phyloP scores from a whole-genome alignment of 2,329 filamentous ascomycete genomes.

The Niveomyces coronatus region DNA sequence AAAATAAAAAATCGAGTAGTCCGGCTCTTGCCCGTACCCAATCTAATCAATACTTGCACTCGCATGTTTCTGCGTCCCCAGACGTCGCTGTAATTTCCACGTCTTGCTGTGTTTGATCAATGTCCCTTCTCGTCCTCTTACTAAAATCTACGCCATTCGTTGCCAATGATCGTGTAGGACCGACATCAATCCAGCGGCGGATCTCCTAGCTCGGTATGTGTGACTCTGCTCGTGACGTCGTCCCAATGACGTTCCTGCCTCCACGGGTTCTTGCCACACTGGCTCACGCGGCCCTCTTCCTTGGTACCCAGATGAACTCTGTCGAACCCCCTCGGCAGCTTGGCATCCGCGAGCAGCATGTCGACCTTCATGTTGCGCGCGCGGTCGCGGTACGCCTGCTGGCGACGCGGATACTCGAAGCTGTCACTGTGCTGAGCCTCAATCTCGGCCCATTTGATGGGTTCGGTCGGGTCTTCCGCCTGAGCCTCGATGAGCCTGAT shows the following conservation, averaged over 20 bases:
- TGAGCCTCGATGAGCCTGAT: too few relatives aligned
- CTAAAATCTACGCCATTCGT: too few relatives aligned
- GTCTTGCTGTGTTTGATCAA: too few relatives aligned
- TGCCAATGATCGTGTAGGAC: too few relatives aligned
- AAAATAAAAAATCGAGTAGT: too few relatives aligned
- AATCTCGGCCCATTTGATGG: slow-evolving; percentile 24
- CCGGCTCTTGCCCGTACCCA: too few relatives aligned
- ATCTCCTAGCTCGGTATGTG: slow-evolving; percentile 27
- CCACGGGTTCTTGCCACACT: slow-evolving; percentile 37
- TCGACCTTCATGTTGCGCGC: slow-evolving; percentile 47
- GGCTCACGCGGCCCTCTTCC: slow-evolving; percentile 32
- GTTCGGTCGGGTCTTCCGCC: too few relatives aligned
- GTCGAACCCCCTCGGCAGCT: slow-evolving; percentile 40
- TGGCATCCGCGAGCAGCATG: slow-evolving; percentile 33
- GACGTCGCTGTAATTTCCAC: too few relatives aligned
- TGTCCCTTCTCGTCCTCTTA: too few relatives aligned
- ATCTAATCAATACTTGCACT: too few relatives aligned
- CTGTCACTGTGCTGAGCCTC: slow-evolving; percentile 18
- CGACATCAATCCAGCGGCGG: too few relatives aligned
- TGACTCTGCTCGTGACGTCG: slow-evolving; percentile 22
- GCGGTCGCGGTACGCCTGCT: slow-evolving; percentile 48
- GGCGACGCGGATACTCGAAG: slow-evolving; percentile 36
- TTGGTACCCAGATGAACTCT: slow-evolving; percentile 39
- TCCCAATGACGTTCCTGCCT: slow-evolving; percentile 37
- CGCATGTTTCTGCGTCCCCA: too few relatives aligned